Base-by-base conservation (phyloP, 2,329 filamentous ascomycete genomes). In the Pochonia chlamydosporia region DNA sequence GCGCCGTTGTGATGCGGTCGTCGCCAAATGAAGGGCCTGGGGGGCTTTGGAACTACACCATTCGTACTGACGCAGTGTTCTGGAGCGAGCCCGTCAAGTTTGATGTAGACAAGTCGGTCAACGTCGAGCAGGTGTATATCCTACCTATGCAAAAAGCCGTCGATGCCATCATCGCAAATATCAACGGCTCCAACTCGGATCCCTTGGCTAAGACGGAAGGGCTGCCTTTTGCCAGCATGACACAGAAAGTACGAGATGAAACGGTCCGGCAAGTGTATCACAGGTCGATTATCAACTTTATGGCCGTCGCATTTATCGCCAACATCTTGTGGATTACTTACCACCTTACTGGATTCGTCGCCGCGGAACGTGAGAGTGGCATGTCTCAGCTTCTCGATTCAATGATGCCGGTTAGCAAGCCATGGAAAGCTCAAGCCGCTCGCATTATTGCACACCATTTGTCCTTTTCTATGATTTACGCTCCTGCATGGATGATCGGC, bases 341-440 rank as follows among this genome's bases (percentile, higher is more conserved):
- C 62, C 90, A 96, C 59, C 73, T 95, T 48, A 88, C 89, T 0
- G 91, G 91, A 8, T 82, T 91, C 57, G 84, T 95, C 62, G 90
- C 91, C 7, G 82, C 84, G 2, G 91, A 96, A 67, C 76, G 91
- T 47, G 91, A 96, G 69, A 74, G 82, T 14, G 91, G 90, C 49
- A 93, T 96, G 78, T 88, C 88, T 4, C 87, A 90, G 52, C 73
- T 96, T 24, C 81, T 96, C 37, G 91, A 96, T 65, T 85, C 89
- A 46, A 96, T 95, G 89, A 91, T 93, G 74, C 85, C 88, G 1
- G 87, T 87, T 47, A 75, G 76, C 46, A 76, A 76, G 42, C 72
- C 79, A 39, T 95, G 89, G 88, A 76, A 89, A 58, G 82, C 86
- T 10, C 88, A 92, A 66, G 79, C 82, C 20, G 84, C 86, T 2